Percentiles rank a stretch among this genome's conserved stretches.
Evolutionary conservation across 2,329 filamentous ascomycete genomes (phyloP).

Genomic region (Arthrobotrys megalospora): DNA sequence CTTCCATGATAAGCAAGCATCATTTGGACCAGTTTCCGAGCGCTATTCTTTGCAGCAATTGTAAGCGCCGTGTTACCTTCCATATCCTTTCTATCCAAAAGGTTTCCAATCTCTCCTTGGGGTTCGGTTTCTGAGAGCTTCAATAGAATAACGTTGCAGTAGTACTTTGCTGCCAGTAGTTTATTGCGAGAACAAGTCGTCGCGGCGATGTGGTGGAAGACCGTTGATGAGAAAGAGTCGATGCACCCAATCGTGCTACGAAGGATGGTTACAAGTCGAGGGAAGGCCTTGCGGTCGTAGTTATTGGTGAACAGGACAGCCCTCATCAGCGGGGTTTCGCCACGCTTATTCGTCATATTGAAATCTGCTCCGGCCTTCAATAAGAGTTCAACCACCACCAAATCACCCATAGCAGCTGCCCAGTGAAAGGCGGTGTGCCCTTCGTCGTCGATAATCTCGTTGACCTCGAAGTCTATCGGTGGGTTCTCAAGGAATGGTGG

Average conservation of each 20-base stretch:
- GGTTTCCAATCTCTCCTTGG: slow-evolving; percentile 80
- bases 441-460: slow-evolving; percentile 93
- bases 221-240: slow-evolving; percentile 85
- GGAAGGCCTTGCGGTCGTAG: slow-evolving; percentile 92
- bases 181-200: slow-evolving; percentile 89
- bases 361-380: slow-evolving; percentile 84
- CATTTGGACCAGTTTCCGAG: slow-evolving; percentile 88
- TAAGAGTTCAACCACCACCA: slow-evolving; percentile 90
- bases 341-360: slow-evolving; percentile 78
- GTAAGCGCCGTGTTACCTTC: slow-evolving; percentile 90
- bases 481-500: slow-evolving; percentile 81
- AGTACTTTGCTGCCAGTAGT: slow-evolving; percentile 90
- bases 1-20: slow-evolving; percentile 84
- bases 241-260: slow-evolving; percentile 83
- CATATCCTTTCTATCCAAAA: slow-evolving; percentile 86
- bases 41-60: slow-evolving; percentile 82
- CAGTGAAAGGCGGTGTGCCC: slow-evolving; percentile 95
- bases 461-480: slow-evolving; percentile 86
- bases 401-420: slow-evolving; percentile 97
- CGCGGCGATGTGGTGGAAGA: slow-evolving; percentile 93
- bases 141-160: slow-evolving; percentile 90
- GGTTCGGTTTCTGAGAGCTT: slow-evolving; percentile 84
- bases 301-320: slow-evolving; percentile 97
- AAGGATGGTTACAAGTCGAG: slow-evolving; percentile 84
- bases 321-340: slow-evolving; percentile 94